These are phyloP conservation scores for Phytophthora kernoviae DNA, from an alignment of 352 stramenopile species.

Conservation along the genomic window DNA sequence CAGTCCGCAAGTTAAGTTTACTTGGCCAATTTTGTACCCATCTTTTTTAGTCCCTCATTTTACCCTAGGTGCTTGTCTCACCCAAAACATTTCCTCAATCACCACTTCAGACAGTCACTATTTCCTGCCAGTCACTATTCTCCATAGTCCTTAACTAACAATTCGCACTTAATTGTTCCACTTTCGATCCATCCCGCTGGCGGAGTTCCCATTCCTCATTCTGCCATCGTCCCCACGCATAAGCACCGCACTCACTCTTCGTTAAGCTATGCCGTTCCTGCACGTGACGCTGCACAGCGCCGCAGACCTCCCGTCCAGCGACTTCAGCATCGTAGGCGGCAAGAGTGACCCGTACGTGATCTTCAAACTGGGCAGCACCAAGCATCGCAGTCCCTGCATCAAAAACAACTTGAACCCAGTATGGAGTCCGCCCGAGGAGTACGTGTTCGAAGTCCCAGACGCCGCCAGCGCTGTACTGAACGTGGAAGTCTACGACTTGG, in stretches of 20 bases:
- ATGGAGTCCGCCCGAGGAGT: conserved; percentile 65
- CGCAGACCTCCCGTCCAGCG: conserved; percentile 59
- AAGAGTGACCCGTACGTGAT: conserved; percentile 83
- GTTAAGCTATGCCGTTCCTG: conserved; percentile 48
- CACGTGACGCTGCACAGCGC: conserved; percentile 53
- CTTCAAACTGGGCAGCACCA: conserved; percentile 51
- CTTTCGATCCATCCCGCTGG: not conserved
- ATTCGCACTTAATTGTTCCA: conserved; percentile 5
- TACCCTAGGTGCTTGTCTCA: conserved; percentile 5
- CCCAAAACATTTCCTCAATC: too few species aligned
- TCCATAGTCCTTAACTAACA: not conserved
- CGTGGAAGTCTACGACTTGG: conserved; percentile 70
- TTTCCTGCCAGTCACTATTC: conserved; percentile 1
- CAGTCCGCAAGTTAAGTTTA: not conserved
- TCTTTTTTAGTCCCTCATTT: not conserved
- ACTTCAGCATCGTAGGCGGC: conserved; percentile 57
- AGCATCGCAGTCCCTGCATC: conserved; percentile 63
- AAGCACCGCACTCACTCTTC: conserved; percentile 1
- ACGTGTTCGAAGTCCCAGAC: conserved; percentile 61
- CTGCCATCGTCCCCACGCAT: not conserved
- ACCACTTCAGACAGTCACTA: not conserved
- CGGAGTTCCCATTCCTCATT: conserved; percentile 23
- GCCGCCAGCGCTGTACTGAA: conserved; percentile 46
- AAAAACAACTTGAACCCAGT: conserved; percentile 70
- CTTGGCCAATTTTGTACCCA: conserved; percentile 19